Conservation (phyloP, 805 yeast genomes). For the Metschnikowia dekortorum region DNA sequence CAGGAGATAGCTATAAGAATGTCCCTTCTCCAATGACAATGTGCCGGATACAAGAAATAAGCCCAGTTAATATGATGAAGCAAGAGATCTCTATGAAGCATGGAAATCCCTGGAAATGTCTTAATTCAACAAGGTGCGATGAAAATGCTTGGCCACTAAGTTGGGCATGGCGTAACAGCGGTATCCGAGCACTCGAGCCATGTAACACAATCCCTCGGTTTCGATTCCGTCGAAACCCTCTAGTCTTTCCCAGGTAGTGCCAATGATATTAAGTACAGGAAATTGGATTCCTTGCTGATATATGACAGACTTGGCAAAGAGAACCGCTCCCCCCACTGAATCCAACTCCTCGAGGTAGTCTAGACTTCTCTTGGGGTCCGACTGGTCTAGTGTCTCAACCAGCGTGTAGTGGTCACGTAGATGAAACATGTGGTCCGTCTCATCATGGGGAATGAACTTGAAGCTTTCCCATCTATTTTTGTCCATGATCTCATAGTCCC, state of each 20-base stretch:
- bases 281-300: slow-evolving; percentile 45
- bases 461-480: slow-evolving; percentile 24
- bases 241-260: slow-evolving; percentile 42
- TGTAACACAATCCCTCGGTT: slow-evolving; percentile 50
- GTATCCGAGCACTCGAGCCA: slow-evolving; percentile 42
- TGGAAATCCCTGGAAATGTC: not conserved
- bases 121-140: not conserved
- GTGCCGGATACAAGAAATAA: no score
- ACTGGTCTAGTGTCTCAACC: slow-evolving; percentile 6
- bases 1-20: not conserved
- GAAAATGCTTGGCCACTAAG: slow-evolving; percentile 35
- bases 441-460: slow-evolving; percentile 32
- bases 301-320: slow-evolving; percentile 40
- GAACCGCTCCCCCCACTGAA: slow-evolving; percentile 51
- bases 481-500: slow-evolving; percentile 11
- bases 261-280: slow-evolving; percentile 43
- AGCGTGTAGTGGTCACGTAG: slow-evolving; percentile 18
- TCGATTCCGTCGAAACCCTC: slow-evolving; percentile 55
- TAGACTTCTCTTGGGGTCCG: slow-evolving; percentile 3
- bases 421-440: slow-evolving; percentile 23
- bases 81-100: no score
- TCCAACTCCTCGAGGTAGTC: slow-evolving; percentile 29
- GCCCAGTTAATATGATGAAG: no score
- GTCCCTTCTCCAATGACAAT: no score
- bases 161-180: slow-evolving; percentile 50